Evolutionary conservation across 805 yeast genomes (phyloP).

Genomic region (Isabelozyma gotoi): DNA sequence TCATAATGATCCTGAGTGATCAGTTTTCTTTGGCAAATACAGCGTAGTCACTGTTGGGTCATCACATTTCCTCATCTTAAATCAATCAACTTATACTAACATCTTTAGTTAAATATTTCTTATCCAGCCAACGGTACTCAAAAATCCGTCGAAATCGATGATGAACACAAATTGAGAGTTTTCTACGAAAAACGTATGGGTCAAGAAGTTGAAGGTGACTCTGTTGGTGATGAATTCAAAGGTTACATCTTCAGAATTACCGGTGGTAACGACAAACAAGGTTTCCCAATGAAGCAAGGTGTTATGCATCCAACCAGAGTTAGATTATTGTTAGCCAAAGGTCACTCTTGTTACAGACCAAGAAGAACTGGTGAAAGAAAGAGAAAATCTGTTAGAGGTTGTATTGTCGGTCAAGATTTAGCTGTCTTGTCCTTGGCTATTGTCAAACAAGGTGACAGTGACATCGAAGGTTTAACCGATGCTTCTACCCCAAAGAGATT

Average conservation of each 20-base stretch:
- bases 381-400: constrained; percentile 99
- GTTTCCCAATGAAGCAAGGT: constrained; percentile 99
- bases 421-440: constrained; percentile 91
- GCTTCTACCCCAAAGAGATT: constrained; percentile 95
- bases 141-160: constrained; percentile 96
- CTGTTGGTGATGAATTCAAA: constrained; percentile 98
- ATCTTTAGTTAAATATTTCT: constrained; percentile 88
- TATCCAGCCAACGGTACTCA: constrained; percentile 99
- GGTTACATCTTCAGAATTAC: constrained; percentile 98
- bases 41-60: too few species aligned
- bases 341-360: constrained; percentile 99
- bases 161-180: constrained; percentile 97
- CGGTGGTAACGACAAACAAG: constrained; percentile 99
- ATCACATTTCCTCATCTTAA: too few species aligned
- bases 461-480: constrained; percentile 95
- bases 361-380: constrained; percentile 99
- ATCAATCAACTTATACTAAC: too few species aligned
- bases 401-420: constrained; percentile 96
- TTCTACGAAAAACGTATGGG: constrained; percentile 99
- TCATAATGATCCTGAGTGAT: too few species aligned
- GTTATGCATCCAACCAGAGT: constrained; percentile 99
- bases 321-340: constrained; percentile 88
- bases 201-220: constrained; percentile 99
- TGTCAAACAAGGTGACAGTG: constrained; percentile 96
- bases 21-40: too few species aligned